Base-by-base conservation (phyloP, 2,329 filamentous ascomycete species). In the Fusarium decemcellulare region DNA sequence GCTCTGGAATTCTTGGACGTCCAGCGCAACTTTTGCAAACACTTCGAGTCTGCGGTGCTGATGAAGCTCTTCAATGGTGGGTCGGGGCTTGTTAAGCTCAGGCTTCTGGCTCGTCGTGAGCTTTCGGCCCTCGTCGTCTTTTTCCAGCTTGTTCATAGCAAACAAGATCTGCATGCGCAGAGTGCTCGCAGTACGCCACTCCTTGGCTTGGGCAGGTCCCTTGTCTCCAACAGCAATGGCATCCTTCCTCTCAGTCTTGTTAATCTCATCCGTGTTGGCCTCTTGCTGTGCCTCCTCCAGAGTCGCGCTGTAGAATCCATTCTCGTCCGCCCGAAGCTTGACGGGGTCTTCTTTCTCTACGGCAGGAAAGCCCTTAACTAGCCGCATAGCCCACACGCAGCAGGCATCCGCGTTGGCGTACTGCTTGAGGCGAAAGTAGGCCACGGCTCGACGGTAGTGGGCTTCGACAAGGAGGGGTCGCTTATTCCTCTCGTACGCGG, bases 381-480 rank as follows among this genome's bases (percentile, higher is more conserved):
- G 48, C 6, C 78, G 72, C 78, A 84, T 82, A 34, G 85, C 81
- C 84, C 89, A 91, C 16, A 84, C 83, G 18, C 95, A 89, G 68
- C 95, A 88, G 71, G 90, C 87, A 62, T 91, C 87, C 1, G 94
- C 91, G 79, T 98, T 92, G 5, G 91, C 94, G 72, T 90, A 93
- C 56, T 88, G 86, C 36, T 88, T 88, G 42, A 94, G 83, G 51
- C 90, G 88, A 78, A 90, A 92, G 29, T 95, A 85, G 11, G 92
- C 87, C 12, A 97, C 88, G 6, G 89, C 92, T 39, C 95, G 89
- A 72, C 95, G 90, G 74, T 96, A 89, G 75, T 98, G 93, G 2
- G 93, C 91, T n/a, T 93, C 88, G 47, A 90, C 86, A 78, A 98
- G 93, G 32, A 92, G 86, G 69, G 93, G 89, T 53, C 92, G 89